Evolutionary conservation across 2,329 filamentous ascomycete genomes (phyloP).

Genomic region (Claviceps sorghi): DNA sequence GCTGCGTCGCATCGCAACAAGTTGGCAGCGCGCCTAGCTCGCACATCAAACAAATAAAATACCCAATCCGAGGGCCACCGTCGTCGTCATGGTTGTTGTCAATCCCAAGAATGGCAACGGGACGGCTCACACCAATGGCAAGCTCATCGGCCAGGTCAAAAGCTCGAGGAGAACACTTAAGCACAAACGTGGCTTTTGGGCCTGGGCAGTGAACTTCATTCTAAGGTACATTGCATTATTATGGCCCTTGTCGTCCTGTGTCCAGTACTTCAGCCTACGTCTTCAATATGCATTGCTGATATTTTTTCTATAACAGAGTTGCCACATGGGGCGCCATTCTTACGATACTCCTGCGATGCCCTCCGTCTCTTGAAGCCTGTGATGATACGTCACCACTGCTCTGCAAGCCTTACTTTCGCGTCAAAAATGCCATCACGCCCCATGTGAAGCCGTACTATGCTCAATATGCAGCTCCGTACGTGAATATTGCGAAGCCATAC

Average conservation of each 20-base stretch:
- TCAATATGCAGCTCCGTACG: conserved; percentile 68
- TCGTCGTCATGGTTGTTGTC: conserved; percentile 18
- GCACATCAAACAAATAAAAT: background rate
- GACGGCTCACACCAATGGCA: conserved; percentile 20
- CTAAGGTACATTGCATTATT: conserved; percentile 33
- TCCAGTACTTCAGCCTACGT: background rate
- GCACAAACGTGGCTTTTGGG: conserved; percentile 16
- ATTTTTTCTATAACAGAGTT: conserved; percentile 35
- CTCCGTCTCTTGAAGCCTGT: conserved; percentile 51
- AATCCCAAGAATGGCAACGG: conserved; percentile 25
- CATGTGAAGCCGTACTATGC: conserved; percentile 77
- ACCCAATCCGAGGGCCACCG: background rate
- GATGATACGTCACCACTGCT: conserved; percentile 57
- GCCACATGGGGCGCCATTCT: conserved; percentile 75
- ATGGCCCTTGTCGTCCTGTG: background rate
- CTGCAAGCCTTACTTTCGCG: conserved; percentile 68
- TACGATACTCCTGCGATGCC: conserved; percentile 71
- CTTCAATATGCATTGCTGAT: background rate
- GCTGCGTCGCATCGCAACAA: background rate
- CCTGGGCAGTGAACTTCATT: conserved; percentile 30
- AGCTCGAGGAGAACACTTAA: conserved; percentile 11
- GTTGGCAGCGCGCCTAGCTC: background rate
- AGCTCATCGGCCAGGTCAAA: conserved; percentile 17
- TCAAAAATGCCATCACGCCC: conserved; percentile 50
- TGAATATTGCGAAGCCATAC: conserved; percentile 65